Base-by-base conservation (phyloP, 164 flowering plant species). In the Euptelea pleiosperma region DNA sequence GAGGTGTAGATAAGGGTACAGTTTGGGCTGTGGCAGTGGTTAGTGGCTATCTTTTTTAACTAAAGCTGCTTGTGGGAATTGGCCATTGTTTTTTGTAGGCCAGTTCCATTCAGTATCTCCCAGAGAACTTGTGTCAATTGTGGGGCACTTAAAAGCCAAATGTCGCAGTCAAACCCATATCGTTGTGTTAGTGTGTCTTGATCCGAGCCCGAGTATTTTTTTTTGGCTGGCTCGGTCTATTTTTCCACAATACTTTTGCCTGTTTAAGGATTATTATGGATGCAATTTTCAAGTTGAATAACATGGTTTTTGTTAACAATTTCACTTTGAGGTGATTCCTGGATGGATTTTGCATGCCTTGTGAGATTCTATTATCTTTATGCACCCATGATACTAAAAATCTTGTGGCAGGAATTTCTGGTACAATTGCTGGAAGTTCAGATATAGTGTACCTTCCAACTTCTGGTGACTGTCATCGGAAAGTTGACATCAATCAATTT, bases 61-160 rank as follows among this genome's bases (percentile, higher is more conserved):
- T 50, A 60, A 65, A 73, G 83, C 86, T 67, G 70, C 82, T 70
- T 40, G 35, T 37, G 55, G 83, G 81, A 71, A 63, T 40, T 52
- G 64, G 61, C 74, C 68, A 60, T 54, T 72, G 62, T 71, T 82
- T 80, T 74, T 75, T 65, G 66, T 61, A 34, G 79, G 78, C 57
- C 64, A 30, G 58, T 79, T 69, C 76, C 74, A 31, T 59, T 58
- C 44, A 37, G 33, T 64, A 40, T 36, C 33, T 58, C 35, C 30
- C 47, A n/a, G 40, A 34, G 41, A 36, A 53, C 55, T 24, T 6
- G 10, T 28, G 58, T 31, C 34, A 25, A 21, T 48, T n/a, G 26
- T 28, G 26, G 33, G 52, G 26, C n/a, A n/a, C 8, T 28, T 34
- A 29, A 19, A 22, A 28, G 7, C 34, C 33, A 28, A 48, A 28